Evolutionary conservation across 176 grass and related monocot species (phyloP), one percentile per base, ranked within the genome.

Genomic region (Oryza nivara): DNA sequence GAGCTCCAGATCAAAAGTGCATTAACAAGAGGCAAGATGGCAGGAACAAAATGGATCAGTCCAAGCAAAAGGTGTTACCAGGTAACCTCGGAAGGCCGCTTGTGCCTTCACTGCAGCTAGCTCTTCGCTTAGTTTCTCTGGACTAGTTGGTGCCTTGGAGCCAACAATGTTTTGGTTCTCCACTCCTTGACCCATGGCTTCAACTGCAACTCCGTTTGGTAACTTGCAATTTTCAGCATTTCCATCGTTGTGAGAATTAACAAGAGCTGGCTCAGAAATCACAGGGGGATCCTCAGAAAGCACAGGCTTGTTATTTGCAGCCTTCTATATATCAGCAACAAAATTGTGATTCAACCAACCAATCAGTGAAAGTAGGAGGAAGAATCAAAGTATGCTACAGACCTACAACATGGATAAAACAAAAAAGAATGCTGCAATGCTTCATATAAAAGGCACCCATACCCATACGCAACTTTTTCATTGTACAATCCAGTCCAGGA

Each of bases 71-170:
- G 72, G 26, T 73, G 65, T 80, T 94, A 90, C 96, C 96, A 92
- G 88, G 84, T 95, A 98, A 87, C 93, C 96, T 74, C 96, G 93
- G 77, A 95, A 98, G 75, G 96, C 93, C 51, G 96, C 91, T 65
- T 98, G 96, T 70, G 96, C 91, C 89, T 90, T 95, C 38, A 83
- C 76, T 74, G 96, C 93, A 86, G 96, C 96, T 80, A 90, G 72
- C 72, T 95, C 88, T 87, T 95, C 91, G 72, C 76, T 80, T 70
- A 81, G 34, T 73, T 90, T 85, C 68, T 68, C 84, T 34, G 82
- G 67, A 85, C 80, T 23, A 63, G 9, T 45, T 30, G 77, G 89
- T 79, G 82, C 14, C 44, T 76, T 66, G n/a, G 79, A 70, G 28
- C 76, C 78, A 80, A 68, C 65, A 72, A 85, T 72, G 23, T 28